Percentiles rank a stretch among this genome's conserved stretches.
Evolutionary conservation across 352 stramenopile species (phyloP).

Genomic region (Phytophthora citricola): DNA sequence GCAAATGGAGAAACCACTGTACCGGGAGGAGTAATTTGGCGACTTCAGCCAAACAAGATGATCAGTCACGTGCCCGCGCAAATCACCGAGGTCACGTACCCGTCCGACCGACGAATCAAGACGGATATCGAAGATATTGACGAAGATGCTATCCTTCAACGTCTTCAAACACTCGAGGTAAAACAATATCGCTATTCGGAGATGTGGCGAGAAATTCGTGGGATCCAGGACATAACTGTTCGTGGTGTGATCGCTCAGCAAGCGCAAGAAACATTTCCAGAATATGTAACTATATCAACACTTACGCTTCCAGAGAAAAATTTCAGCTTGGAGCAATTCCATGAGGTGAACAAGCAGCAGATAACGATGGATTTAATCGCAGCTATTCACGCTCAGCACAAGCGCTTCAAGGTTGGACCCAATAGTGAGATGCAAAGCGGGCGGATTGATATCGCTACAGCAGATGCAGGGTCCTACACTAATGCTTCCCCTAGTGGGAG

Average conservation of each 20-base stretch:
- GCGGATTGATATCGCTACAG: slow-evolving; percentile 53
- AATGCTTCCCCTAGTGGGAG: slow-evolving; percentile 39
- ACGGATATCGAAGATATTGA: slow-evolving; percentile 91
- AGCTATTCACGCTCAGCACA: slow-evolving; percentile 88
- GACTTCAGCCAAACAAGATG: slow-evolving; percentile 64
- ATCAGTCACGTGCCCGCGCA: slow-evolving; percentile 84
- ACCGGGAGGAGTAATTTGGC: slow-evolving; percentile 55
- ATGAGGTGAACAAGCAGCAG: slow-evolving; percentile 94
- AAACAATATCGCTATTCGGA: slow-evolving; percentile 93
- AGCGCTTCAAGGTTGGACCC: slow-evolving; percentile 64
- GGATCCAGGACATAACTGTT: slow-evolving; percentile 74
- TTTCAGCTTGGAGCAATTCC: slow-evolving; percentile 91
- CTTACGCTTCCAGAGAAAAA: slow-evolving; percentile 89
- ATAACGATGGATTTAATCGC: slow-evolving; percentile 92
- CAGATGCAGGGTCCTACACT: slow-evolving; percentile 47
- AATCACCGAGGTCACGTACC: slow-evolving; percentile 92
- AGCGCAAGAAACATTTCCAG: slow-evolving; percentile 90
- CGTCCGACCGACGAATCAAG: slow-evolving; percentile 94
- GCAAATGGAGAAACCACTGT: slow-evolving; percentile 54
- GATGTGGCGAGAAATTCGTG: slow-evolving; percentile 88
- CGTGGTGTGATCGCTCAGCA: slow-evolving; percentile 95
- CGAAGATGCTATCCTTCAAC: slow-evolving; percentile 89
- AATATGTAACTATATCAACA: slow-evolving; percentile 92
- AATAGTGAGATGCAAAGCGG: slow-evolving; percentile 54
- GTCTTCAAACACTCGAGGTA: slow-evolving; percentile 89